Evolutionary conservation across 225 moss, liverwort and hornwort species (phyloP), one percentile per base, ranked within the genome.

Genomic region (Ulota crispa): DNA sequence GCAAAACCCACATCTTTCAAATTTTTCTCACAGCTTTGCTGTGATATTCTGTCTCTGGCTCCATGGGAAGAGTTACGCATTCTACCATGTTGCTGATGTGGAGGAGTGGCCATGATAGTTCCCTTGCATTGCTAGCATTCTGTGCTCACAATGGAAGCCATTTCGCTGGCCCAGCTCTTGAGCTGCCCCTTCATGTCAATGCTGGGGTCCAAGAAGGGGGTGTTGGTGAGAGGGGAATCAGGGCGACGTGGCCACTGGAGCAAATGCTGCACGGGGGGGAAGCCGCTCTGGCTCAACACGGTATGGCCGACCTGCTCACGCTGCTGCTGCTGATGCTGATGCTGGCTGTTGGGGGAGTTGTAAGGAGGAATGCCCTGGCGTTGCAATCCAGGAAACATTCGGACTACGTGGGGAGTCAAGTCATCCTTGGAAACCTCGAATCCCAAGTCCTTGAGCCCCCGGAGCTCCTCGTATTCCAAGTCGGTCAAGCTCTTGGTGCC

Each of bases 141-240:
- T 0, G 36, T 86, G 3, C 89, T 86, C 2, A 89, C 89, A 53
- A 86, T 89, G 7, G 89, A 86, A 37, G 84, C 86, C 86, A 89
- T 86, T 79, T 86, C 86, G 65, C 84, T 79, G 4, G 89, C 89
- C 89, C 89, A 89, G 37, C 84, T 86, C 76, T 89, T 86, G 45
- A 89, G 89, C 81, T 89, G 89, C n/a, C 86, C 86, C 67, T 86
- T 86, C 86, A 89, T 89, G 79, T 89, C 84, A 20, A 86, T 70
- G 3, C 79, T 89, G 52, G 81, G 86, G 26, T 89, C 86, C 24
- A 81, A 72, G 0, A 86, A 75, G 0, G 81, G 71, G 0, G 76
- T 65, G 30, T 86, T 89, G 4, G 75, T 65, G 1, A 89, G 15
- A 0, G 85, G 87, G 3, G 89, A 89, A 9, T 85, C 84, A 15